Evolutionary conservation across 495 filamentous ascomycete genomes (phyloP), one percentile per base, ranked within the genome.

Genomic region (Sporormia fimetaria): DNA sequence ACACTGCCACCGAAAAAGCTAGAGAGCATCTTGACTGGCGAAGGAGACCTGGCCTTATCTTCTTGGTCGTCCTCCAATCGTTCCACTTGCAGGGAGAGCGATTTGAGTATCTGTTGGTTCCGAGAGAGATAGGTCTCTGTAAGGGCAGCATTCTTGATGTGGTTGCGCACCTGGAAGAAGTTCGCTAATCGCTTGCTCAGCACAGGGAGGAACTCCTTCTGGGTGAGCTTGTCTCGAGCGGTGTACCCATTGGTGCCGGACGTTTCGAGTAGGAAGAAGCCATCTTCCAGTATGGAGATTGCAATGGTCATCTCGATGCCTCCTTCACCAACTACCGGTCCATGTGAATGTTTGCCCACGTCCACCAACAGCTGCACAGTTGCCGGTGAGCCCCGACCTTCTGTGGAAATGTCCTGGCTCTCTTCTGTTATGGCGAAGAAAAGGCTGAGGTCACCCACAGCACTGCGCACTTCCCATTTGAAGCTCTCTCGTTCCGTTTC

Each of bases 1-100:
- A 51, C 43, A 33, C 42, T 50, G 22, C 63, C 70, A 14, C 74
- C 74, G 21, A 94, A 66, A 35, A 98, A 71, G 49, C 73, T 90
- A 0, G 87, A 90, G 18, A 98, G 69, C 53, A 95, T 62, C 59
- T 96, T 98, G 24, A 88, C 83, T 0, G 90, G 88, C 7, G 87
- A 94, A 8, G 78, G 73, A 8, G 81, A 77, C 15, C 85, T 70
- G 50, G 83, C 79, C 51, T 53, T 69, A 45, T 44, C 68, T 45
- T 49, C 73, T 52, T 64, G 74, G 55, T 77, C 71, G 4, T 69
- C 68, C 30, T 76, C 74, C 3, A 45, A 71, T 58, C 30, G 68
- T n/a, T 55, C 53, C 6, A 37, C 12, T 23, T 42, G 67, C 23
- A 85, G 63, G 27, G 73, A 71, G n/a, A 92, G 64, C 4, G 76